These are phyloP conservation scores for Parmelia sp. DNA, from an alignment of 495 filamentous ascomycete species.

Conservation along the genomic window DNA sequence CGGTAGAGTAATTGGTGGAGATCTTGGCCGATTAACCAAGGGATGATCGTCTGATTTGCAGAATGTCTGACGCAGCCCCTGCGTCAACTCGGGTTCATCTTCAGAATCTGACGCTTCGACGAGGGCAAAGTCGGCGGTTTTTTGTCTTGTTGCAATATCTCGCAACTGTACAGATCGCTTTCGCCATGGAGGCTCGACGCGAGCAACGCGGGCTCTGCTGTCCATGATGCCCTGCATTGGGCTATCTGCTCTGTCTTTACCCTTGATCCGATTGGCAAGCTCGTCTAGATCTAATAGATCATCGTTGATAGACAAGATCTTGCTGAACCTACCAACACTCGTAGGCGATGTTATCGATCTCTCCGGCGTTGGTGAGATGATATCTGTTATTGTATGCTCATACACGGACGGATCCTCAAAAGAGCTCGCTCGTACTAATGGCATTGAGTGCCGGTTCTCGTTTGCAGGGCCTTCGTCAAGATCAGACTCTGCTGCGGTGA, in stretches of 20 bases:
- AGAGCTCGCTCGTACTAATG: constrained; percentile 15
- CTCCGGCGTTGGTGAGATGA: constrained; percentile 28
- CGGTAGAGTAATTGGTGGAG: constrained; percentile 1
- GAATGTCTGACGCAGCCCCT: constrained; percentile 15
- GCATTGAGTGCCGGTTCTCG: background rate
- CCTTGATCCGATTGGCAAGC: background rate
- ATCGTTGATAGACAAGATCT: constrained; percentile 27
- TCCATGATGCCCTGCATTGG: constrained; percentile 8
- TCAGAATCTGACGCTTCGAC: constrained; percentile 14
- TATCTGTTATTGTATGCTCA: constrained; percentile 18
- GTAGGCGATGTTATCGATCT: constrained; percentile 24
- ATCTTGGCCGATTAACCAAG: background rate
- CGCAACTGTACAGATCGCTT: constrained; percentile 9
- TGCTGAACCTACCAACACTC: constrained; percentile 26
- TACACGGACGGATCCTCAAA: constrained; percentile 16
- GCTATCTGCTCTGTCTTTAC: background rate
- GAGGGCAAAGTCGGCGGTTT: background rate
- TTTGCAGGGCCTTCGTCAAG: background rate
- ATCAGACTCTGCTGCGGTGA: constrained; percentile 7
- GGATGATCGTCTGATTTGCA: constrained; percentile 3
- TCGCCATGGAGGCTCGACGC: constrained; percentile 10
- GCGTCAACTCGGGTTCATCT: constrained; percentile 17
- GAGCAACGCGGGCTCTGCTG: constrained; percentile 2
- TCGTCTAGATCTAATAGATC: background rate
- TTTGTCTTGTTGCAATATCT: constrained; percentile 10